Evolutionary conservation across 2,329 filamentous ascomycete genomes (phyloP), one percentile per base, ranked within the genome.

Genomic region (Aureobasidium leucospermi): DNA sequence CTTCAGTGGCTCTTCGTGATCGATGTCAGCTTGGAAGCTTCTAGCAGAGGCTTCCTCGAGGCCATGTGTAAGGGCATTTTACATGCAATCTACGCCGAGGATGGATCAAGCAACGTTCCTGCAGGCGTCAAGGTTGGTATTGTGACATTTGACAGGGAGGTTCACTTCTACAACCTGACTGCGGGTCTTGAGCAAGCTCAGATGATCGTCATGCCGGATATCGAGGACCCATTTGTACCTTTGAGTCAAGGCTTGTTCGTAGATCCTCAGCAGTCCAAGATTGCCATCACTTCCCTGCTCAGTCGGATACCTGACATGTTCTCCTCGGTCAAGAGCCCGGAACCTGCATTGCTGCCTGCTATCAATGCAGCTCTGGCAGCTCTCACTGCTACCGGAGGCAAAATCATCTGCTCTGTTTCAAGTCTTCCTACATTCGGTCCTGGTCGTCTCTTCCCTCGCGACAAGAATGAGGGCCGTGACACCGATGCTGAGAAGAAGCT

Each of bases 121-220:
- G 77, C 83, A 57, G 91, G 90, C 11, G 85, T 89, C 51, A 96
- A 90, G 76, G 85, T 99, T 62, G 94, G 93, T 52, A 96, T 99
- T 71, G 86, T 97, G 63, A 96, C 94, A 1, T 99, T 88, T 71
- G 94, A 99, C 77, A 93, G 90, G 74, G 91, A 96, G 67, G 88
- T 99, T 61, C 94, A 99, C 71, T 99, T 97, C 73, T 99, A 97
- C 79, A 97, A 97, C 69, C 85, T 96, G 67, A 90, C 86, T 68
- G 75, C 90, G 39, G 81, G 81, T 42, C 78, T 96, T 43, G 87
- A 94, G 59, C 86, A 91, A 74, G 90, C 94, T 9, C 94, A 99
- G 70, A 96, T 99, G 90, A 85, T 99, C 79, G 92, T 99, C 53
- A 96, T 99, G 90, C 89, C 94, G 3, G 94, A 99, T 70, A 82